Percentiles rank a stretch among this genome's conserved stretches.
phyloP scores from a whole-genome alignment of 208 protist species.

The Strigomonas galati region DNA sequence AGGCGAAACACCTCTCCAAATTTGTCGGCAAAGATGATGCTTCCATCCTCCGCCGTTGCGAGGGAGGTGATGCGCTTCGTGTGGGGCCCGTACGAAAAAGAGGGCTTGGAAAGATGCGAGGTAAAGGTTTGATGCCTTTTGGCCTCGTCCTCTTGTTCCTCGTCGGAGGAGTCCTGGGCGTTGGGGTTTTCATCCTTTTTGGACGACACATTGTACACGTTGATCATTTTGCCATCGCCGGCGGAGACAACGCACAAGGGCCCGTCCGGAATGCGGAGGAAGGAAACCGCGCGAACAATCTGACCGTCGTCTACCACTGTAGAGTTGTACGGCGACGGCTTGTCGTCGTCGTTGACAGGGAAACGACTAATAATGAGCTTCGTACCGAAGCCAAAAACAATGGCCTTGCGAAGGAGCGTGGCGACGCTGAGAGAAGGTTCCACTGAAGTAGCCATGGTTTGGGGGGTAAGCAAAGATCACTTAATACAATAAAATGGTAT shows the following conservation, averaged over 20 bases:
- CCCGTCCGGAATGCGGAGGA: conserved; percentile 58
- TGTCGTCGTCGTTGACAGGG: conserved; percentile 21
- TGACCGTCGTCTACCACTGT: conserved; percentile 70
- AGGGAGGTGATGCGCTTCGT: conserved; percentile 80
- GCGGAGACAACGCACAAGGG: conserved; percentile 65
- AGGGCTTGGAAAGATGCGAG: conserved; percentile 14
- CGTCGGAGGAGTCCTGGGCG: conserved; percentile 20
- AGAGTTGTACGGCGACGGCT: conserved; percentile 34
- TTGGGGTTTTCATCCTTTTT: conserved; percentile 36
- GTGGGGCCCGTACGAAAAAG: conserved; percentile 75
- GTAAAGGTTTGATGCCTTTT: not conserved
- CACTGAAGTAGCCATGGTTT: conserved; percentile 6
- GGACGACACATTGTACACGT: conserved; percentile 62
- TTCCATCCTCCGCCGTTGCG: conserved; percentile 41
- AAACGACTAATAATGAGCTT: conserved; percentile 60
- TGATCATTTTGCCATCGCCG: conserved; percentile 76
- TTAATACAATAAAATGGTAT: not conserved
- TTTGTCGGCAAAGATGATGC: conserved; percentile 86
- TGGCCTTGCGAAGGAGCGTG: conserved; percentile 34
- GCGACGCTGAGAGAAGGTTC: conserved; percentile 45
- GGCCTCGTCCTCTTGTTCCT: conserved; percentile 17
- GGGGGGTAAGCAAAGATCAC: not conserved
- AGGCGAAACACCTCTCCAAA: conserved; percentile 86
- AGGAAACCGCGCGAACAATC: conserved; percentile 57
- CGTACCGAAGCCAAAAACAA: conserved; percentile 49